Base-by-base conservation (phyloP, 352 stramenopile species). In the Globisporangium middletonii region DNA sequence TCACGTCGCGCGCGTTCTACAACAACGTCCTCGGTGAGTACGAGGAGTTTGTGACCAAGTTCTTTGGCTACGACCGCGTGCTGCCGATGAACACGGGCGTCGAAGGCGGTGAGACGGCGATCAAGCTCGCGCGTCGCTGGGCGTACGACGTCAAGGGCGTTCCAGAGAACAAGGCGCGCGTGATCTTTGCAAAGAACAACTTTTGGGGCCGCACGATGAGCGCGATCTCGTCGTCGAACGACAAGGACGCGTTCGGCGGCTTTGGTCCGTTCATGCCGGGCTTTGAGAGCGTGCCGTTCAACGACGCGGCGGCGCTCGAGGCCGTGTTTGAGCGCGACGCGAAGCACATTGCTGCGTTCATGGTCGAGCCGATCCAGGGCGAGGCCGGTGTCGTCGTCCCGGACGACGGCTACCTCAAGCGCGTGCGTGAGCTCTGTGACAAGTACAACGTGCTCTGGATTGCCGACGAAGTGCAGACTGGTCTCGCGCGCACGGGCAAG, bases 21-120 rank as follows among this genome's bases (percentile, higher is more conserved):
- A 99, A 99, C 68, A 85, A 99, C 57, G 84, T 93, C 50, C 79
- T 99, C 49, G 97, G 97, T 41, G 89, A 98, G 64, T 99, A 99
- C 69, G 88, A 90, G 46, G 88, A 99, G 73, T 99, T 96, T 65
- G 95, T 99, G 65, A 99, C 94, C 28, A 77, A 81, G 12, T 95
- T 98, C 62, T 98, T 99, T 71, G 95, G 94, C 44, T 99, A 96
- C 71, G 97, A 99, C 64, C 88, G 96, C 49, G 77, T 83, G 75
- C 63, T 99, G 45, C 97, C 97, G 16, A 99, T 99, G 97, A 99
- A 99, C 83, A 99, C 96, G 16, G 97, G 97, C 41, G 97, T 99
- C 8, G 97, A 99, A 73, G 97, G 94, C 18, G 96, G 97, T 35
- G 97, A 99, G 75, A 99, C 97, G 37, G 97, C 97, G 15, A 86